These are phyloP conservation scores for Solanum hybrid DNA, from an alignment of 305 asterid genomes.

Conservation along the genomic window DNA sequence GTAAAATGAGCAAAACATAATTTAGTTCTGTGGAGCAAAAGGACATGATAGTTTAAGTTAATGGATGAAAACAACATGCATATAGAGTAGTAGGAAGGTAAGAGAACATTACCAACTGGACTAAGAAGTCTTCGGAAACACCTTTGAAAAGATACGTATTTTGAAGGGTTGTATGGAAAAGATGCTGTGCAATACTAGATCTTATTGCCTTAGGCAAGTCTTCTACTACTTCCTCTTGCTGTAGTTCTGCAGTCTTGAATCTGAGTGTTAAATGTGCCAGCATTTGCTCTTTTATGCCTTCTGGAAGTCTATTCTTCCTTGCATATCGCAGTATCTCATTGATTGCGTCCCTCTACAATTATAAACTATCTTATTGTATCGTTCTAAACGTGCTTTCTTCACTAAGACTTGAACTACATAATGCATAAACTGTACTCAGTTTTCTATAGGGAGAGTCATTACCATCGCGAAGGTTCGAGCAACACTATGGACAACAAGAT, in stretches of 20 bases:
- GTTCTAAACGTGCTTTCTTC: background rate
- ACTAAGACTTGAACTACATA: background rate
- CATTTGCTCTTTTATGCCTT: slow-evolving; percentile 76
- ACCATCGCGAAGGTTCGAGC: slow-evolving; percentile 77
- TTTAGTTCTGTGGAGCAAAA: background rate
- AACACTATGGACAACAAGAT: slow-evolving; percentile 73
- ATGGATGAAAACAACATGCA: background rate
- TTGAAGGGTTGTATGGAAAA: slow-evolving; percentile 54
- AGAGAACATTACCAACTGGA: slow-evolving; percentile 59
- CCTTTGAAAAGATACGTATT: slow-evolving; percentile 77
- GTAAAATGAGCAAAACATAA: background rate
- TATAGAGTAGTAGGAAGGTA: background rate
- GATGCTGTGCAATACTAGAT: slow-evolving; percentile 77
- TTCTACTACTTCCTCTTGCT: slow-evolving; percentile 79
- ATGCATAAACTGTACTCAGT: background rate
- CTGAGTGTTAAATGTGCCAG: slow-evolving; percentile 73
- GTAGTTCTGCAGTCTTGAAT: slow-evolving; percentile 84
- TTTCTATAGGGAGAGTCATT: slow-evolving; percentile 1
- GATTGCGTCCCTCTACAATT: slow-evolving; percentile 66
- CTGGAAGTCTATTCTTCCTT: slow-evolving; percentile 82
- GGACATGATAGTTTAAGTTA: background rate
- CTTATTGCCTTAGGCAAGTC: slow-evolving; percentile 87
- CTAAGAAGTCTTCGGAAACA: slow-evolving; percentile 61
- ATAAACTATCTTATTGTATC: background rate
- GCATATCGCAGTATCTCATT: slow-evolving; percentile 66